phyloP scores from a whole-genome alignment of 2,329 filamentous ascomycete species.

The Penicillium sp. region DNA sequence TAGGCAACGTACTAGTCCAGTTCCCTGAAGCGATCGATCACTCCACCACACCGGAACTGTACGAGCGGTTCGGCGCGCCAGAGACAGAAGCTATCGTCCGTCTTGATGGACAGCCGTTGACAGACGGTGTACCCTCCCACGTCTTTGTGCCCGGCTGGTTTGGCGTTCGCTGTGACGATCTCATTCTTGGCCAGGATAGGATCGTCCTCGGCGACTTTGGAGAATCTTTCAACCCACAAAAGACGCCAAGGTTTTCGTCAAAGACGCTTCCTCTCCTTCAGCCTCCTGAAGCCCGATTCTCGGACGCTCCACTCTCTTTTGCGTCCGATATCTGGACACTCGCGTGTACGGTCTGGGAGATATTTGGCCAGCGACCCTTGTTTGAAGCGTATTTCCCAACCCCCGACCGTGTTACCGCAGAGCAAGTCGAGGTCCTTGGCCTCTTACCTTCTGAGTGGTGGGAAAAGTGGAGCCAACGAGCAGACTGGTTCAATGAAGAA shows the following conservation, averaged over 20 bases:
- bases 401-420: conserved; percentile 24
- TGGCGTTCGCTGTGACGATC: conserved; percentile 18
- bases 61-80: conserved; percentile 23
- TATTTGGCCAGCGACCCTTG: conserved; percentile 32
- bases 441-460: conserved; percentile 28
- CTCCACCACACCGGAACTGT: conserved; percentile 20
- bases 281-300: conserved; percentile 38
- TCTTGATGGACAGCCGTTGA: conserved; percentile 21
- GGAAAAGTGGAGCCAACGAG: conserved; percentile 21
- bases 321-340: conserved; percentile 42
- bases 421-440: conserved; percentile 31
- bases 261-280: conserved; percentile 29
- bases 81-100: conserved; percentile 22
- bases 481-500: conserved; percentile 24
- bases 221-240: conserved; percentile 26
- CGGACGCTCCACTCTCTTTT: conserved; percentile 33
- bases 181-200: conserved; percentile 17
- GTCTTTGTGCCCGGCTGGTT: conserved; percentile 15
- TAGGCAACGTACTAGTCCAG: conserved; percentile 24
- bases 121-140: conserved; percentile 17
- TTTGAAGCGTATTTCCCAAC: conserved; percentile 25
- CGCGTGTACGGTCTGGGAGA: conserved; percentile 37
- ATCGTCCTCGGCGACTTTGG: conserved; percentile 30
- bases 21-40: conserved; percentile 20
- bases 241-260: conserved; percentile 9